Evolutionary conservation across 2,329 filamentous ascomycete species (phyloP).

Genomic region (Hymenoscyphus linearis): DNA sequence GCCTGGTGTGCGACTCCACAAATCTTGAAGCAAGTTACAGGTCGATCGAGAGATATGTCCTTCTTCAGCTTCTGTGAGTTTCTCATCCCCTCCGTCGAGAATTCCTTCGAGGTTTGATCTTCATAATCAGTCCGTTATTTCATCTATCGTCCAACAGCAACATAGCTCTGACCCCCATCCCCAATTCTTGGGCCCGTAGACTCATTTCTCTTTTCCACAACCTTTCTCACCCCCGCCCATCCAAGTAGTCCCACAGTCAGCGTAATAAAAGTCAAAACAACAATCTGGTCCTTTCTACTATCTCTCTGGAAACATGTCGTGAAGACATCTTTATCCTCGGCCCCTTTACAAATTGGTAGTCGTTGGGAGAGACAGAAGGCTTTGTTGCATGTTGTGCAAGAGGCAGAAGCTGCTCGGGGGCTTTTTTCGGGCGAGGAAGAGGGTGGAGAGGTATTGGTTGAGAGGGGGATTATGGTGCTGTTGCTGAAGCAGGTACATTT

Average conservation of each 20-base stretch:
- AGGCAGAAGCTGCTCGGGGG: constrained; percentile 36
- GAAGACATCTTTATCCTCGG: constrained; percentile 55
- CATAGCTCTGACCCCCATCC: constrained; percentile 23
- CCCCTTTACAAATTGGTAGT: constrained; percentile 58
- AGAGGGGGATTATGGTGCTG: constrained; percentile 60
- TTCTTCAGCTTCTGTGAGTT: neutral
- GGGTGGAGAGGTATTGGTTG: constrained; percentile 24
- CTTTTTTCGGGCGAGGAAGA: constrained; percentile 17
- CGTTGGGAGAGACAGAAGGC: constrained; percentile 56
- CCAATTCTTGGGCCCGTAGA: constrained; percentile 12
- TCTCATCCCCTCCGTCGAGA: neutral
- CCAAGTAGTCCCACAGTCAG: constrained; percentile 53
- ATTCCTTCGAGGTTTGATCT: too few relatives aligned
- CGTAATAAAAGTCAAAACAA: constrained; percentile 59
- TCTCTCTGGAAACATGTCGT: constrained; percentile 63
- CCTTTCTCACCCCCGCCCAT: constrained; percentile 51
- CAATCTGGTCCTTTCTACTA: constrained; percentile 60
- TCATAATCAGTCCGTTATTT: neutral
- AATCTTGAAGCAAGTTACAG: too few relatives aligned
- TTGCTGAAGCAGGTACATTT: constrained; percentile 68
- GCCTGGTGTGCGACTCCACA: too few relatives aligned
- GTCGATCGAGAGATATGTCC: neutral
- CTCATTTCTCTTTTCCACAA: constrained; percentile 38
- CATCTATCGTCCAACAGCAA: constrained; percentile 19
- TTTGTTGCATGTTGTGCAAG: constrained; percentile 59